Evolutionary conservation across 441 rosid species (phyloP).

Genomic region (Euphorbia corollata): DNA sequence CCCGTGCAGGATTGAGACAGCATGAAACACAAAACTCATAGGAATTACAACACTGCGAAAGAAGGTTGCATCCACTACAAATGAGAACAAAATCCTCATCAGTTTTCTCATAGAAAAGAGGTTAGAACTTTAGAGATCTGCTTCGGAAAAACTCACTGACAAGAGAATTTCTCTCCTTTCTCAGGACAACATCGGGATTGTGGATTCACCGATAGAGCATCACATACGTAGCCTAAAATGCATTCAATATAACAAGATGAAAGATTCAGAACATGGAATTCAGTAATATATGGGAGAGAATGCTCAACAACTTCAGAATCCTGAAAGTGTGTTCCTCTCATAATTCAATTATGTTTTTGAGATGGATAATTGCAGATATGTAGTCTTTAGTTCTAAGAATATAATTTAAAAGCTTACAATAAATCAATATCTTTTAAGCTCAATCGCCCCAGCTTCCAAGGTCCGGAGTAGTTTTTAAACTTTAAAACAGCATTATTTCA

Average conservation of each 20-base stretch:
- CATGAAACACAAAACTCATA: constrained; percentile 93
- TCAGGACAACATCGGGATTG: constrained; percentile 73
- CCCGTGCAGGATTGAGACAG: constrained; percentile 71
- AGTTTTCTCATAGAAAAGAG: constrained; percentile 2
- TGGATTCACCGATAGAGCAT: constrained; percentile 73
- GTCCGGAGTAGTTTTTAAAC: too few species aligned
- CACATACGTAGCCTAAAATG: constrained; percentile 72
- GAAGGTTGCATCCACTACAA: constrained; percentile 74
- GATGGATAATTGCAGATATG: not conserved
- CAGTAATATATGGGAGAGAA: not conserved
- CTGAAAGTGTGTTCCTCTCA: not conserved
- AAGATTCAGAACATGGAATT: not conserved
- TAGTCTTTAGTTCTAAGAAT: not conserved
- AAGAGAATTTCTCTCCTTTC: constrained; percentile 81
- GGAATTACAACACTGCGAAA: constrained; percentile 77
- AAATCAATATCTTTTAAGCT: not conserved
- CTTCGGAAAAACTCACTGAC: constrained; percentile 62
- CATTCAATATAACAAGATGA: not conserved
- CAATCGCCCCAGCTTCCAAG: too few species aligned
- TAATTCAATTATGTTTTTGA: not conserved
- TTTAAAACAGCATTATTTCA: too few species aligned
- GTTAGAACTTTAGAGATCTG: constrained; percentile 6
- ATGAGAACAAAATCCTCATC: constrained; percentile 12
- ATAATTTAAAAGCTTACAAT: not conserved
- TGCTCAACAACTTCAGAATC: not conserved